Evolutionary conservation across 2,329 filamentous ascomycete genomes (phyloP), one percentile per base, ranked within the genome.

Genomic region (Pyricularia pennisetigena): DNA sequence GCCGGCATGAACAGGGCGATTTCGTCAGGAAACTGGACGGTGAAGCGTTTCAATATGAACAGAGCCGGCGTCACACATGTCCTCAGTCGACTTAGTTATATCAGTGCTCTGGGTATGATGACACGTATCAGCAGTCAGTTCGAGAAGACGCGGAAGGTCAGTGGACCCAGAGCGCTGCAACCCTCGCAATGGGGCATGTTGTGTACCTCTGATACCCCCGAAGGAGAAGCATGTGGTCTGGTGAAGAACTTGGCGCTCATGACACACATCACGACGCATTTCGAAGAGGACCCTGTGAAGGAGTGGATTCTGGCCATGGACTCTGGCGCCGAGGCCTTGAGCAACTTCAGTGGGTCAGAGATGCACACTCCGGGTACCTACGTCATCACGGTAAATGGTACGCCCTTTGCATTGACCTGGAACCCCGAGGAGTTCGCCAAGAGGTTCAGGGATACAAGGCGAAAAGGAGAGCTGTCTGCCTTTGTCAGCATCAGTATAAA

Each of bases 21-120:
- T 69, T 94, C 96, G 68, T 98, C 95, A 0, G 95, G 95, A 24
- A 99, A 99, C 75, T 99, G 95, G 95, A 97, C 86, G 71, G 85
- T 99, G 72, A 97, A 97, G 79, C 93, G 96, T 77, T 99, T 99
- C 82, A 93, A 94, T 78, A 99, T 99, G 95, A 96, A 98, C 76
- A 86, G 94, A 76, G 94, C 95, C 26, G 95, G 95, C 76, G 93
- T 99, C 26, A 98, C 96, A 0, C 95, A 99, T 78, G 93, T 99
- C 59, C 83, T 99, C 65, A 98, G 94, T 79, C 88, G 95, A 71
- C 83, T 99, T 68, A 98, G 94, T 78, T 99, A 98, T 76, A 97
- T 99, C 77, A 92, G 91, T 71, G 95, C 95, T 30, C 86, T 99
- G 30, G 96, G 96, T 71, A 99, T 99, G 96, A 99, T 99, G 95